Evolutionary conservation across 169 alveolate genomes (phyloP).

Genomic region (Miamiensis avidus): DNA sequence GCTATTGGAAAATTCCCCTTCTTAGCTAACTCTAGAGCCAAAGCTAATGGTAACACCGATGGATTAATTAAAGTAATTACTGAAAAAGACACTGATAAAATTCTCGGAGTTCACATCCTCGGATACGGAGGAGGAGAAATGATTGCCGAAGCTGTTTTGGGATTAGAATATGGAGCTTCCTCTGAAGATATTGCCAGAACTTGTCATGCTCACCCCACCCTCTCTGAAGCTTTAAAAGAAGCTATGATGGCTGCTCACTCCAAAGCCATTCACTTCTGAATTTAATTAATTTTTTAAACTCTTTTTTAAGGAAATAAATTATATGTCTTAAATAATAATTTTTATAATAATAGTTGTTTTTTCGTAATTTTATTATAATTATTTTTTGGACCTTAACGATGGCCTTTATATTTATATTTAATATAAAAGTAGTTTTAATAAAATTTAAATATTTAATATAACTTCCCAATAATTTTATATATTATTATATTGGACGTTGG

Average conservation of each 20-base stretch:
- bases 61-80: slow-evolving; percentile 94
- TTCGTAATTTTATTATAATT: too few relatives aligned
- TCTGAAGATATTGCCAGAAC: slow-evolving; percentile 95
- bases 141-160: slow-evolving; percentile 93
- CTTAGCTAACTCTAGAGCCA: slow-evolving; percentile 96
- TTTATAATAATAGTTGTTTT: too few relatives aligned
- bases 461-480: too few relatives aligned
- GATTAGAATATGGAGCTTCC: slow-evolving; percentile 95
- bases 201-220: slow-evolving; percentile 99
- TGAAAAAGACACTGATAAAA: slow-evolving; percentile 89
- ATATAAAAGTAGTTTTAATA: too few relatives aligned
- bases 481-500: too few relatives aligned
- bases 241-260: slow-evolving; percentile 94
- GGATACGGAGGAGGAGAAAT: slow-evolving; percentile 97
- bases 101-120: slow-evolving; percentile 98
- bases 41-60: slow-evolving; percentile 93
- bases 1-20: slow-evolving; percentile 93
- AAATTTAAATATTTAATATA: too few relatives aligned
- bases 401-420: too few relatives aligned
- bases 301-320: background rate
- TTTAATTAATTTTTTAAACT: background rate
- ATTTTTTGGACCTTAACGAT: too few relatives aligned
- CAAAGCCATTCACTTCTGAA: slow-evolving; percentile 93
- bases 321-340: too few relatives aligned
- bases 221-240: slow-evolving; percentile 96